Conservation (phyloP, 176 grass and related monocot species). For the Chloris gayana region DNA sequence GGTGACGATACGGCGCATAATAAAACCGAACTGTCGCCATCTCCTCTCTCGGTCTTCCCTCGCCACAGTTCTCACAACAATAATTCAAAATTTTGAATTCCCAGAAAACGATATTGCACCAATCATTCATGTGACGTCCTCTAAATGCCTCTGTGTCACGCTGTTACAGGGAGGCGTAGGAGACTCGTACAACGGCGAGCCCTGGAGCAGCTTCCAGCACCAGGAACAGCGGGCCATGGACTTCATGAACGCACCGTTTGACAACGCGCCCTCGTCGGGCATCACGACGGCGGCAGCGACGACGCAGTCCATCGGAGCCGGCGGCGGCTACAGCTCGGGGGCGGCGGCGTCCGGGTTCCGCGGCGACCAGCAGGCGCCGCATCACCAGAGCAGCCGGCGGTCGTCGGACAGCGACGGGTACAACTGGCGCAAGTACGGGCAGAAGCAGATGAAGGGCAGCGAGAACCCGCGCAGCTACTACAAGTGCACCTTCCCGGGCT, state of each 20-base stretch:
- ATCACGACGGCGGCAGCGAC: not conserved
- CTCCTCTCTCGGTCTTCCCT: not conserved
- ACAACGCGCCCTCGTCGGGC: slow-evolving; percentile 22
- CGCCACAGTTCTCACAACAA: not conserved
- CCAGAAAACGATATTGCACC: not conserved
- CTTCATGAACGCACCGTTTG: slow-evolving; percentile 11
- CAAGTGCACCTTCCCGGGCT: slow-evolving; percentile 90
- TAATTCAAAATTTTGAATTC: not conserved
- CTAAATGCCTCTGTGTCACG: no score
- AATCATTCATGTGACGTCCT: not conserved
- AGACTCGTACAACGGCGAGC: slow-evolving; percentile 38
- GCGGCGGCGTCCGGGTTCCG: not conserved
- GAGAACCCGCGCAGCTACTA: slow-evolving; percentile 97
- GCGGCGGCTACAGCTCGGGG: slow-evolving; percentile 2
- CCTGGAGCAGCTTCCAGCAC: slow-evolving; percentile 57
- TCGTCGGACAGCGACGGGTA: slow-evolving; percentile 68
- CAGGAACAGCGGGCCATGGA: slow-evolving; percentile 29
- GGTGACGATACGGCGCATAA: slow-evolving; percentile 4
- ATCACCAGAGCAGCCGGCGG: slow-evolving; percentile 34
- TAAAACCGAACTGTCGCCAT: not conserved
- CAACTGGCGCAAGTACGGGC: slow-evolving; percentile 99
- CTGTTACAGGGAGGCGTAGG: not conserved
- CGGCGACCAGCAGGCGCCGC: slow-evolving; percentile 43
- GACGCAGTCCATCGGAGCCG: not conserved
- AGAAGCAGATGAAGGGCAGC: slow-evolving; percentile 93